Conservation (phyloP, 2,329 filamentous ascomycete species). For the Emmonsia crescens region DNA sequence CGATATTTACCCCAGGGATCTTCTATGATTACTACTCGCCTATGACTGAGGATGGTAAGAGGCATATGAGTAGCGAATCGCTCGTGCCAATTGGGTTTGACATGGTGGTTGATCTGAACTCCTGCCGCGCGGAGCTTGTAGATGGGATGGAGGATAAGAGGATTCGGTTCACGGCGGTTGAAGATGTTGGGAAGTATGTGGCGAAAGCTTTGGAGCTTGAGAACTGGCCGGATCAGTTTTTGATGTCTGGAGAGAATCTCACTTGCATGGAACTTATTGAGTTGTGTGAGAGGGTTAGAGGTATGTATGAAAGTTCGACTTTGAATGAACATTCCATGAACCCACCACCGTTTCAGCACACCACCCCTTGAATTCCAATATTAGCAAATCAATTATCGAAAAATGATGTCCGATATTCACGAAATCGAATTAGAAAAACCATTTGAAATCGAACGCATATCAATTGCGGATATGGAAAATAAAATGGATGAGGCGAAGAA, state of each 20-base stretch:
- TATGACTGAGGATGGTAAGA: neutral
- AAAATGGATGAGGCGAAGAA: neutral
- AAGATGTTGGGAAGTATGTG: conserved; percentile 1
- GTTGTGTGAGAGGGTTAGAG: conserved; percentile 3
- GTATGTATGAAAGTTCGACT: neutral
- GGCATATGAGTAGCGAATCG: neutral
- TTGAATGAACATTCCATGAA: neutral
- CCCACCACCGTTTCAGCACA: too few species aligned
- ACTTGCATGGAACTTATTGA: neutral
- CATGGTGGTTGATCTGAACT: neutral
- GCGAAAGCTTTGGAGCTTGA: conserved; percentile 1
- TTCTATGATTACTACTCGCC: conserved; percentile 3
- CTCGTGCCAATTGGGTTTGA: conserved; percentile 2
- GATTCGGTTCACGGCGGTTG: conserved; percentile 1
- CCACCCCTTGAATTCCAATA: neutral
- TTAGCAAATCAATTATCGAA: neutral
- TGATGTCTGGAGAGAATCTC: neutral
- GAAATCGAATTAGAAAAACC: neutral
- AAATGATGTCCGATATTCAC: neutral
- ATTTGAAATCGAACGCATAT: conserved; percentile 2
- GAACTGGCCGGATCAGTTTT: conserved; percentile 1
- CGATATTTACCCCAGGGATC: conserved; percentile 1
- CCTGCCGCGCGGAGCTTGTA: neutral
- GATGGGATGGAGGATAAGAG: neutral
- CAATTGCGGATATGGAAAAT: neutral